Percentiles rank a stretch among this genome's conserved stretches.
Conservation (phyloP, 768 basidiomycete species). For the Podaxis sp. region DNA sequence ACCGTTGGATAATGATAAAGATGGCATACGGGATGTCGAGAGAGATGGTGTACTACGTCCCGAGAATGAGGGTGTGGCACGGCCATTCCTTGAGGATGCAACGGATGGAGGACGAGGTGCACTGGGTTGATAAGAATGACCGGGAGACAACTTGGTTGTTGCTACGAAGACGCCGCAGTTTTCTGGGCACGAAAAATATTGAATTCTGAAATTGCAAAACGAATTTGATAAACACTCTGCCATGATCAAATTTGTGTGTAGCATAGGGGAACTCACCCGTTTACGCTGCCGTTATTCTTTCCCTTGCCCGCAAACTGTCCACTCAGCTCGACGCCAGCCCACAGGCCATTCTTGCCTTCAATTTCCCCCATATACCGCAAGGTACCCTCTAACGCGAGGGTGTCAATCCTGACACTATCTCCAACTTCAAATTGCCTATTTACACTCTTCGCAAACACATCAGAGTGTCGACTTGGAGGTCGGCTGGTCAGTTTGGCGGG, state of each 20-base stretch:
- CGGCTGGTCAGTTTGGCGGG: conserved; percentile 36
- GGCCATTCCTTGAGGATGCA: conserved; percentile 64
- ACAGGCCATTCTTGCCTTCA: conserved; percentile 83
- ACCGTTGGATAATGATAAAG: conserved; percentile 33
- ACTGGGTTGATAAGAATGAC: conserved; percentile 27
- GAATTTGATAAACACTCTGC: conserved; percentile 1
- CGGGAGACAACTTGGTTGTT: conserved; percentile 72
- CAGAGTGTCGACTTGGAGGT: conserved; percentile 65
- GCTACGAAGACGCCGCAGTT: conserved; percentile 92
- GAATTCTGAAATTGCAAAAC: conserved; percentile 43
- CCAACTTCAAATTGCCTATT: conserved; percentile 61
- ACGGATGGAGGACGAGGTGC: conserved; percentile 70
- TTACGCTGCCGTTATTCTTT: conserved; percentile 91
- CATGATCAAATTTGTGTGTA: conserved; percentile 1
- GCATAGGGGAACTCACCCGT: conserved; percentile 57
- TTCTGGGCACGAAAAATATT: conserved; percentile 82
- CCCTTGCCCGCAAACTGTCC: conserved; percentile 87
- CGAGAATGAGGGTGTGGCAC: conserved; percentile 53
- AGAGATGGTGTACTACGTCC: conserved; percentile 50
- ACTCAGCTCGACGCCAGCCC: conserved; percentile 90
- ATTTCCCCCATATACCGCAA: conserved; percentile 81
- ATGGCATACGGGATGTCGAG: conserved; percentile 29
- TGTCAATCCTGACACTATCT: conserved; percentile 83
- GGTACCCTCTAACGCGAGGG: conserved; percentile 82
- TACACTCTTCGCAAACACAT: conserved; percentile 39